Base-by-base conservation (phyloP, 352 stramenopile genomes). In the Phytophthora lateralis region DNA sequence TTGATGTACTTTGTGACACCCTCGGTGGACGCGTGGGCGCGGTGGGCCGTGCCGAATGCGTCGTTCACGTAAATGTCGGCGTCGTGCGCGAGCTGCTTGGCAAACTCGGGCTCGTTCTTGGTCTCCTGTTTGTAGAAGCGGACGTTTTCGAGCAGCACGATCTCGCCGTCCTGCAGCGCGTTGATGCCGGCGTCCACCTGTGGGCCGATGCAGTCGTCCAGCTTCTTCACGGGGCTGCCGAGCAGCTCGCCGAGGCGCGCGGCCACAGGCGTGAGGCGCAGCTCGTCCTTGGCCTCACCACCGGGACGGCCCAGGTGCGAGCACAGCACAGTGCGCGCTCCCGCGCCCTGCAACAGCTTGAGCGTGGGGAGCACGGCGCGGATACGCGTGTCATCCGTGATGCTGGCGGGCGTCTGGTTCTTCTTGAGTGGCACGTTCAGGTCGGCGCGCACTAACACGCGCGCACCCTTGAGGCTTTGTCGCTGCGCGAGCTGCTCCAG, bases 401-500 rank as follows among this genome's bases (percentile, higher is more conserved):
- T 99, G 18, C 71, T 96, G 18, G 87, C 76, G 66, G 96, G 95
- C 71, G 78, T 88, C 62, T 73, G 56, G 57, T 89, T 82, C 73
- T 96, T 96, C 70, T 86, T 79, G 65, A 99, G 91, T n/a, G 98
- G 98, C 53, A 99, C 98, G 77, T 99, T 99, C 46, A 99, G 90
- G 82, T 99, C 98, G 37, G 96, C 98, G 62, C 98, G 92, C 39
- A 99, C 92, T 41, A 99, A 82, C 49, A 99, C 97, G 50, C 96
- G 98, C 78, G 98, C 97, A 69, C 94, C 96, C 73, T 96, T 93
- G 48, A 98, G 82, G 61, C 69, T 85, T 51, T 84, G 70, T 32
- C 72, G 79, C 54, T 85, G 66, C 38, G 72, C 63, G 37, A 94
- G 73, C 50, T 90, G 49, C 41, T 95, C 73, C 32, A 95, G 60